Evolutionary conservation across 768 basidiomycete genomes (phyloP).

Genomic region (Cystobasidium tubakii): DNA sequence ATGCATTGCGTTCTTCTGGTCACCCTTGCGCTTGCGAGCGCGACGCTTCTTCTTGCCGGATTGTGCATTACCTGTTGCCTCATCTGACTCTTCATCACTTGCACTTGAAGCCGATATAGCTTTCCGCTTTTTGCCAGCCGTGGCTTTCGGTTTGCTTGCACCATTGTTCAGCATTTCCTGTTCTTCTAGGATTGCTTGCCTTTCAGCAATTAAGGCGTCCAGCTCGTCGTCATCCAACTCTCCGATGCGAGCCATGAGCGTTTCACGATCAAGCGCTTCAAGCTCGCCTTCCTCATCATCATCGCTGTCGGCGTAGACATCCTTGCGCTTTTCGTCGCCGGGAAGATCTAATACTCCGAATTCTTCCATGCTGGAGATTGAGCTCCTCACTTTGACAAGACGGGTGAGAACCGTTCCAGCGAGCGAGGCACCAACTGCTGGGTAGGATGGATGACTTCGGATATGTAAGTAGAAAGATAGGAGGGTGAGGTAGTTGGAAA

Average conservation of each 20-base stretch:
- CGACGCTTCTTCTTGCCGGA: not conserved
- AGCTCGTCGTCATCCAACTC: constrained; percentile 30
- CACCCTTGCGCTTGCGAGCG: not conserved
- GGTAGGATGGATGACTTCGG: constrained; percentile 27
- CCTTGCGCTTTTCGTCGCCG: not conserved
- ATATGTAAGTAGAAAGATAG: constrained; percentile 26
- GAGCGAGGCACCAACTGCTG: not conserved
- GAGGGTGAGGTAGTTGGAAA: constrained; percentile 19
- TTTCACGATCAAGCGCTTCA: constrained; percentile 52
- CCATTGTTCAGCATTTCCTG: not conserved
- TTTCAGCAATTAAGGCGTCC: constrained; percentile 49
- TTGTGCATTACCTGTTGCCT: not conserved
- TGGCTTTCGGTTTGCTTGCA: not conserved
- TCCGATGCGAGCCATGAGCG: constrained; percentile 30
- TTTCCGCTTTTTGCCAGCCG: constrained; percentile 5
- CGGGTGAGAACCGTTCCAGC: constrained; percentile 2
- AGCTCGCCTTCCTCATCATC: constrained; percentile 51
- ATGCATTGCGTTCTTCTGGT: not conserved
- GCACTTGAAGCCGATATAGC: not conserved
- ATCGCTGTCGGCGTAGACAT: constrained; percentile 1
- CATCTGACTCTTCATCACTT: not conserved
- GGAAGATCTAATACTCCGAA: constrained; percentile 17
- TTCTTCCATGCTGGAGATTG: constrained; percentile 25
- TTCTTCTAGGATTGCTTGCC: constrained; percentile 52
- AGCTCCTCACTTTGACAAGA: constrained; percentile 18